Conservation (phyloP, 2,329 filamentous ascomycete genomes). For the Nakataea oryzae region DNA sequence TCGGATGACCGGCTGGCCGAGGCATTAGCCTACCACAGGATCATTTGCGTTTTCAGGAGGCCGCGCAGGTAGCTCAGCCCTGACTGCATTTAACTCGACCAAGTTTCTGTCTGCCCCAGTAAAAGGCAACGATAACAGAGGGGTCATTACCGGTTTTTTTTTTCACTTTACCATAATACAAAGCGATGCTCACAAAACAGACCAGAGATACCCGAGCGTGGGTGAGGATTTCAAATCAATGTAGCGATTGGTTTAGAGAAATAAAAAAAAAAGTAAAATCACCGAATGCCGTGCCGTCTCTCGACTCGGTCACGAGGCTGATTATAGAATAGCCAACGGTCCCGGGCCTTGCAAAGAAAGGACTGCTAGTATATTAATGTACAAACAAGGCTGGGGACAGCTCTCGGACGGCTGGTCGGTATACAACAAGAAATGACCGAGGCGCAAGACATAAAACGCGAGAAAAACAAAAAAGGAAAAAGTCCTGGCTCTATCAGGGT, state of each 20-base stretch:
- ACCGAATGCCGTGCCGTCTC: neutral
- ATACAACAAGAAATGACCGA: neutral
- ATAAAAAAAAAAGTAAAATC: neutral
- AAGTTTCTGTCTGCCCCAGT: neutral
- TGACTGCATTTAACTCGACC: too few species aligned
- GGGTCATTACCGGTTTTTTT: neutral
- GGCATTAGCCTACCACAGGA: neutral
- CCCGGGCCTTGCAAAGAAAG: too few species aligned
- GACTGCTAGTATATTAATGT: neutral
- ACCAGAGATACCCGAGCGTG: neutral
- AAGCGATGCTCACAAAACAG: neutral
- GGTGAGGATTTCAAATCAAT: neutral
- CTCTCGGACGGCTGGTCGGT: neutral
- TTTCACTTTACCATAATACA: neutral
- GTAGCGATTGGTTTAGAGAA: neutral
- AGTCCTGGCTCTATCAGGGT: neutral
- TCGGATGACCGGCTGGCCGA: neutral
- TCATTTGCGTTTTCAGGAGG: slow-evolving; percentile 1
- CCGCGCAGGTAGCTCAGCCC: neutral
- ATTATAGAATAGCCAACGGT: neutral
- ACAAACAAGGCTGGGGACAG: neutral
- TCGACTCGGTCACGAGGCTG: neutral
- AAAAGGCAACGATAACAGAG: neutral
- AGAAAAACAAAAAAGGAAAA: neutral
- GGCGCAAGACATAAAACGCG: neutral